phyloP scores from a whole-genome alignment of 495 filamentous ascomycete genomes.

The Xylaria longipes region DNA sequence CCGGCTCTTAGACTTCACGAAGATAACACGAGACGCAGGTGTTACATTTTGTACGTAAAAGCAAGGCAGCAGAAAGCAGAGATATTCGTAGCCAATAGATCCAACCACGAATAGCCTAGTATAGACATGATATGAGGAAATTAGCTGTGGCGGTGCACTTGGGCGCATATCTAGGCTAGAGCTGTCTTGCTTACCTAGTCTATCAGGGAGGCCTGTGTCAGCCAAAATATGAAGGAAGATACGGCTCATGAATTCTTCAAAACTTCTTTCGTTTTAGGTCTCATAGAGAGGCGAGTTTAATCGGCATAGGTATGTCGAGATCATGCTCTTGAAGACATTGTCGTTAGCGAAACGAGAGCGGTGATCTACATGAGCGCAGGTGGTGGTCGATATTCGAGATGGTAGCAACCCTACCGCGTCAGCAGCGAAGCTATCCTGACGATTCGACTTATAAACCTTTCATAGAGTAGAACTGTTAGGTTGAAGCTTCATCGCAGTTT shows the following conservation, averaged over 20 bases:
- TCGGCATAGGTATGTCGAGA: background rate
- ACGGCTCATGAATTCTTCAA: background rate
- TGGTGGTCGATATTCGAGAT: background rate
- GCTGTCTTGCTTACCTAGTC: background rate
- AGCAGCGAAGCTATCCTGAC: background rate
- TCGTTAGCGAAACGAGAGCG: background rate
- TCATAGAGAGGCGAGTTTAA: background rate
- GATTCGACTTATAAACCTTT: background rate
- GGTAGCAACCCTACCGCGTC: background rate
- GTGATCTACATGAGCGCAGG: background rate
- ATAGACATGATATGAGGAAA: background rate
- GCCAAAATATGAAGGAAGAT: background rate
- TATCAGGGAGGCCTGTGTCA: background rate
- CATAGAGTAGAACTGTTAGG: background rate
- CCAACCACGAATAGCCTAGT: background rate
- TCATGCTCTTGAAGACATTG: background rate
- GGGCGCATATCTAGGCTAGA: background rate
- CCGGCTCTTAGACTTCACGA: background rate
- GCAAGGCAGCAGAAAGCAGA: background rate
- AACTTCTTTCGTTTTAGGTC: background rate
- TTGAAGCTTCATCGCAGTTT: background rate
- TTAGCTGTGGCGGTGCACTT: slow-evolving; percentile 9
- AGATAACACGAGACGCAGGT: background rate
- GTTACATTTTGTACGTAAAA: background rate
- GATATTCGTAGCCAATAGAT: background rate